Evolutionary conservation across 306 rosid genomes (phyloP), one percentile per base, ranked within the genome.

Genomic region (Lupinus albus): DNA sequence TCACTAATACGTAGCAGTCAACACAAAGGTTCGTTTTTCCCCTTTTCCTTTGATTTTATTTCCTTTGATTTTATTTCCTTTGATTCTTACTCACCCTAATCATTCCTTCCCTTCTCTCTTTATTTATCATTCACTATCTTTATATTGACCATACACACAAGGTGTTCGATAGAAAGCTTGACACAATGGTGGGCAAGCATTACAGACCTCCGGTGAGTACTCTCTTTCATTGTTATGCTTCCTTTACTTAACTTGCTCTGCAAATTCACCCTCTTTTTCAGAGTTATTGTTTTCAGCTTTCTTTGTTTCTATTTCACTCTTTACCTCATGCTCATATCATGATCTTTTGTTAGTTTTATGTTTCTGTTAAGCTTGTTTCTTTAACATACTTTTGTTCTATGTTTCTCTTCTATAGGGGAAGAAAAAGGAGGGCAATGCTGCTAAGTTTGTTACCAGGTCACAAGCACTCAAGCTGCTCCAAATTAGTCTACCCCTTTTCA

Each of bases 391-490:
- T 41, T 10, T 1, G 5, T 41, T 41, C n/a, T 41, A 11, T 11
- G 13, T 11, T 41, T 41, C 11, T 41, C 5, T 41, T 11, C 0
- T 8, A 5, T 83, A 93, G 97, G 97, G 99, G 38, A 82, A 93
- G 96, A 93, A 93, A 20, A 90, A 90, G 86, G 99, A 93, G 70
- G 97, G 99, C 4, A 90, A 90, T 71, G 99, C 97, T 2, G 97
- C 99, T 0, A 88, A 85, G 64, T 93, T 77, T 76, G 78, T 93
- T 38, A 93, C 86, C 56, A 85, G 97, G 83, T 83, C 93, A 8
- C 96, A 88, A 58, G 99, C 96, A 11, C 86, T 90, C 15, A 93
- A 90, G 80, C 88, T 72, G 13, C 95, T 90, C 47, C 99, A 93
- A 79, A 87, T 93, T 74, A 84, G 52, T 54, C 82, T 93, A 50